These are phyloP conservation scores for Spirogloea muscicola DNA, from an alignment of 139 green algal genomes.

Conservation along the genomic window DNA sequence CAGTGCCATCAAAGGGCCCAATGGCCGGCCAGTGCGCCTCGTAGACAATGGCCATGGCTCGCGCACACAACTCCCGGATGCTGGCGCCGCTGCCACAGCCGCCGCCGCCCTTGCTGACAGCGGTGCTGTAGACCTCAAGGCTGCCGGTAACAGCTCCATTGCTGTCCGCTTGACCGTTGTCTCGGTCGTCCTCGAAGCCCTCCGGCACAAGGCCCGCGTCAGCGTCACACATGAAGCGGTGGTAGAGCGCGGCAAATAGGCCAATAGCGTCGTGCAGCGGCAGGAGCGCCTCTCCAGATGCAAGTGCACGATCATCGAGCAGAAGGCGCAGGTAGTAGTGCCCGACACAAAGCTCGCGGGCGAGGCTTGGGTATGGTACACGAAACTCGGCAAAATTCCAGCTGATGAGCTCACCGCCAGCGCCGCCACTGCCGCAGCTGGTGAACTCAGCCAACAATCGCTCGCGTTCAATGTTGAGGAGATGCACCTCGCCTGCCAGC, in stretches of 20 bases:
- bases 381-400: constrained; percentile 84
- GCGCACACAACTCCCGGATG: constrained; percentile 68
- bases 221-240: constrained; percentile 69
- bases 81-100: background rate
- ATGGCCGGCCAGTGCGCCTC: constrained; percentile 55
- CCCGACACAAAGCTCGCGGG: constrained; percentile 71
- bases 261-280: constrained; percentile 63
- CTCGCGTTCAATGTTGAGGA: constrained; percentile 28
- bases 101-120: constrained; percentile 9
- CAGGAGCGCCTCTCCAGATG: too few relatives aligned
- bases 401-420: constrained; percentile 29
- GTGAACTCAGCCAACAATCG: background rate
- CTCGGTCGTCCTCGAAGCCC: background rate
- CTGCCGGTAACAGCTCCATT: too few relatives aligned
- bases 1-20: constrained; percentile 72
- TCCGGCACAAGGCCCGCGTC: constrained; percentile 52
- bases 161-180: too few relatives aligned
- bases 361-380: constrained; percentile 70
- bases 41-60: constrained; percentile 82
- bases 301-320: constrained; percentile 61
- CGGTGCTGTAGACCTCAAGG: constrained; percentile 24
- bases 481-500: constrained; percentile 52
- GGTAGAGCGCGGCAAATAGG: constrained; percentile 75
- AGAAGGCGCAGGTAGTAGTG: constrained; percentile 82
- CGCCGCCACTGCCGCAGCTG: constrained; percentile 1